Evolutionary conservation across 306 rosid species (phyloP).

Genomic region (Vigna unguiculata): DNA sequence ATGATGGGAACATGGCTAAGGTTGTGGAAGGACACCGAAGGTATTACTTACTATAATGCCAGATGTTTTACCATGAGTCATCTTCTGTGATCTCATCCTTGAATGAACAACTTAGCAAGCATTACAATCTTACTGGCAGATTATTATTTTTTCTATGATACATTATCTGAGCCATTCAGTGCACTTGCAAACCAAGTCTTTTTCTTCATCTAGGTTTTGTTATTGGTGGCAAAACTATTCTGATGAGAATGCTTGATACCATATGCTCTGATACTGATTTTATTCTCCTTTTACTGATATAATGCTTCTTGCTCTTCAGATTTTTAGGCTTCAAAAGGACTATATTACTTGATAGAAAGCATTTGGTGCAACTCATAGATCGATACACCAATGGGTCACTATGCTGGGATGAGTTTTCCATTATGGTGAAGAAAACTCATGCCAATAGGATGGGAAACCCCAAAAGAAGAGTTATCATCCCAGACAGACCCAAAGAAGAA

Average conservation of each 20-base stretch:
- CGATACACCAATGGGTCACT: conserved; percentile 58
- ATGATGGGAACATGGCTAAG: conserved; percentile 98
- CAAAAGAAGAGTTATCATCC: conserved; percentile 56
- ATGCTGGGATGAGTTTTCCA: conserved; percentile 83
- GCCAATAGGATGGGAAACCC: conserved; percentile 72
- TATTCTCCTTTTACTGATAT: not conserved
- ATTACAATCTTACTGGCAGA: not conserved
- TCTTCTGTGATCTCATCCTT: conserved; percentile 34
- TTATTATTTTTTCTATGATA: conserved; percentile 3
- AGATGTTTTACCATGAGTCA: not conserved
- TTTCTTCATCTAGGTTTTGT: not conserved
- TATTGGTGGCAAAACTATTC: conserved; percentile 12
- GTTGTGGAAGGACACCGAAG: conserved; percentile 94
- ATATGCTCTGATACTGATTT: too few species aligned
- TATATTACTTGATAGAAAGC: conserved; percentile 66
- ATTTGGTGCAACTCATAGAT: conserved; percentile 71
- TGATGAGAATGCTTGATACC: not conserved
- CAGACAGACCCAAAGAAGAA: conserved; percentile 86
- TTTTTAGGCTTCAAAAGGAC: conserved; percentile 88
- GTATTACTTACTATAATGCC: conserved; percentile 46
- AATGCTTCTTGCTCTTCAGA: conserved; percentile 49
- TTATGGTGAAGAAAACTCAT: conserved; percentile 67
- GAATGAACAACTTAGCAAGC: conserved; percentile 12
- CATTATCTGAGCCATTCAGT: not conserved
- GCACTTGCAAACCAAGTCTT: not conserved